Evolutionary conservation across 192 early-diverging fungal genomes (phyloP), one percentile per base, ranked within the genome.

Genomic region (Gaertneriomyces semiglobifer): DNA sequence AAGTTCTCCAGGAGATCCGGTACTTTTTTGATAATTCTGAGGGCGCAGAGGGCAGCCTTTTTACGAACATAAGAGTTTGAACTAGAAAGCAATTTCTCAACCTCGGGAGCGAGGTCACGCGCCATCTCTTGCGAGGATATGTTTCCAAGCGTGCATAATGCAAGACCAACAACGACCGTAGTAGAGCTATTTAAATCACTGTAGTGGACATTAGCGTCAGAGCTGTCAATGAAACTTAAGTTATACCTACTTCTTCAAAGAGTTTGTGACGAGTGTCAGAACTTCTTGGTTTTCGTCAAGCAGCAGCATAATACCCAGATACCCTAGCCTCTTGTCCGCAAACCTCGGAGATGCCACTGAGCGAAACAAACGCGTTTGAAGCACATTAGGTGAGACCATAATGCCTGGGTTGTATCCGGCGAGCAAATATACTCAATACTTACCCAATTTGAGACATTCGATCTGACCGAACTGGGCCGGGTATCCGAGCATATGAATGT

Each of bases 381-480:
- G 25, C 25, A 33, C 25, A 33, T 33, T 33, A 33, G 25, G 25
- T 2, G 25, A 33, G 25, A 33, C 2, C 25, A 33, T 33, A 33
- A 33, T 2, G 25, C 25, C 2, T 33, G 25, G 25, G 25, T 33
- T 33, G 25, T 2, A 33, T 33, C 25, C 25, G 2, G 25, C 2
- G 25, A 2, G 25, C 25, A 33, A 2, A 74, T 19, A 7, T 38
- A 16, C 16, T 42, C 12, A 16, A 20, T 7, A 48, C 75, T 4
- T 68, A 86, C 84, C 84, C 48, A 99, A 78, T 77, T 99, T 99
- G 42, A 99, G 78, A 72, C 97, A 99, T 74, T 99, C 97, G 48
- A 99, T 95, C 80, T 99, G 97, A 19, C 97, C 97, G 78, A 98
- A 99, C 73, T 98, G 97, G 33, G 95, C 97, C 40, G 95, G 94